Percentiles rank a stretch among this genome's conserved stretches.
Conservation (phyloP, 176 grass and related monocot species). For the Rhynchospora tenuis region DNA sequence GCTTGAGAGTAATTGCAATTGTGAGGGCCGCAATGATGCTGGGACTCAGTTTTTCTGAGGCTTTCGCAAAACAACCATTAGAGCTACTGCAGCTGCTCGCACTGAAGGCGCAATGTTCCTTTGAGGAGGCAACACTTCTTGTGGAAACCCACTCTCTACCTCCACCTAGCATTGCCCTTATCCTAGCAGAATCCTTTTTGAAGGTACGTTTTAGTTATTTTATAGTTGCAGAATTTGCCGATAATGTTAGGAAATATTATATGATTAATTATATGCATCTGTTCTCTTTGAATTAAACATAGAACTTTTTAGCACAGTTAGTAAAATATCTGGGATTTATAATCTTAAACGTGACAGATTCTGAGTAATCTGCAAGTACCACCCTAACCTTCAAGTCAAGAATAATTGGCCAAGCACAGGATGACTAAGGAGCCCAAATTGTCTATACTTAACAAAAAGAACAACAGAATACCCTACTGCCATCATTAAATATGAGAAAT, state of each 20-base stretch:
- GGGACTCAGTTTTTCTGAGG: constrained; percentile 72
- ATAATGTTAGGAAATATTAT: neutral
- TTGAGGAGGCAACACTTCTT: constrained; percentile 87
- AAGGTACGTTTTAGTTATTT: constrained; percentile 41
- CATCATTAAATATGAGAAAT: constrained; percentile 58
- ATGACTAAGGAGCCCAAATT: neutral
- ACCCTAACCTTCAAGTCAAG: neutral
- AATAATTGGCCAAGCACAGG: neutral
- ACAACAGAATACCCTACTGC: constrained; percentile 13
- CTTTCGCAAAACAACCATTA: constrained; percentile 81
- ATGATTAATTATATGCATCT: constrained; percentile 4
- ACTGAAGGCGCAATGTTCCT: constrained; percentile 86
- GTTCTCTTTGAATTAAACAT: constrained; percentile 9
- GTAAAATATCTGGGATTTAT: neutral
- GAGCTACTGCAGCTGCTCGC: constrained; percentile 91
- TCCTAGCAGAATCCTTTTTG: constrained; percentile 84
- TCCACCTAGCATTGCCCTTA: constrained; percentile 72
- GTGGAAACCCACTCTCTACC: constrained; percentile 71
- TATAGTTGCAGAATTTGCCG: neutral
- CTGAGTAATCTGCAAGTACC: neutral
- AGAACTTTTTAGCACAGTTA: neutral
- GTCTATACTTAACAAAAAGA: neutral
- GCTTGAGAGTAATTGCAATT: constrained; percentile 77
- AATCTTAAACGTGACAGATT: neutral
- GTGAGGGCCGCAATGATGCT: constrained; percentile 72